A percentile compares a stretch with the other conserved stretches of the same genome.
Conservation (phyloP, 495 filamentous ascomycete genomes). For the Paragyromitra xinjiangensis region DNA sequence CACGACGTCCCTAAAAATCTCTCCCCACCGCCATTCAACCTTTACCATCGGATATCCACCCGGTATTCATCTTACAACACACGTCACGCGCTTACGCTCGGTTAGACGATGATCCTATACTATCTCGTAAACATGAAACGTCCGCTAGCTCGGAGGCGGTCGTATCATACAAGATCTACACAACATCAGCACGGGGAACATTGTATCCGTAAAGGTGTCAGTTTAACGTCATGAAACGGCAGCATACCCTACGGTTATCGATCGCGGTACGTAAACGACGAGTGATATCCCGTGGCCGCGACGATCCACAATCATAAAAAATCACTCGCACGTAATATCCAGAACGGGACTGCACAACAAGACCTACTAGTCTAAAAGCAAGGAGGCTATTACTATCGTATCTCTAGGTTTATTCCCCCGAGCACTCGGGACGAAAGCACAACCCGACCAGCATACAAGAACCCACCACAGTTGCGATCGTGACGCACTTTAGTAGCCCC, state of each 20-base stretch:
- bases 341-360: neutral
- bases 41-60: neutral
- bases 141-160: neutral
- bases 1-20: too few relatives aligned
- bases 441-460: neutral
- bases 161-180: neutral
- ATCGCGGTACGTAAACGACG: neutral
- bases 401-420: neutral
- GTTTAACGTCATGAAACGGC: neutral
- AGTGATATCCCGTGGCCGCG: neutral
- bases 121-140: slow-evolving; percentile 9
- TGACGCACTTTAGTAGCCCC: neutral
- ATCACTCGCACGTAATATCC: neutral
- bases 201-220: neutral
- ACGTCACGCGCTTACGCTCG: slow-evolving; percentile 7
- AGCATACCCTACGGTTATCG: too few relatives aligned
- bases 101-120: neutral
- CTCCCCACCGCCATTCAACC: too few relatives aligned
- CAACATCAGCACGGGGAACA: neutral
- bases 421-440: neutral
- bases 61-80: neutral
- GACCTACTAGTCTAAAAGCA: neutral
- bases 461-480: slow-evolving; percentile 2
- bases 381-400: neutral
- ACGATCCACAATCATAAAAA: neutral